Evolutionary conservation across 2,329 filamentous ascomycete genomes (phyloP), one percentile per base, ranked within the genome.

Genomic region (Fusarium foetens): DNA sequence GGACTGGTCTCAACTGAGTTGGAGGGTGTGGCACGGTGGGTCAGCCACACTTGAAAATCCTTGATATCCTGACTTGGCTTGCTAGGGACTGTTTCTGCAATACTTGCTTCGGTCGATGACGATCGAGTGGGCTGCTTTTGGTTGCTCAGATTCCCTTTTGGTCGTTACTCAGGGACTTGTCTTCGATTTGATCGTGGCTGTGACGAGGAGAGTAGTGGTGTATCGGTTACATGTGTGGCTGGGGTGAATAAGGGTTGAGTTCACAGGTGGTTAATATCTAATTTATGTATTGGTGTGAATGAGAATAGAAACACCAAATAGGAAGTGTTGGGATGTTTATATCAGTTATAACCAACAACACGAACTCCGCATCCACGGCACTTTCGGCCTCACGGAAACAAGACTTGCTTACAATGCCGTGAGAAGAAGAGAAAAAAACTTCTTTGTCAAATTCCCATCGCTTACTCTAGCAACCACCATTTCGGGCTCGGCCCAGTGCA

Each of bases 61-160:
- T 68, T 63, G 57, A 63, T 63, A 54, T 52, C 66, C 57, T 68
- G 66, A 58, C 64, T 58, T 68, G 58, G 58, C 45, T 27, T 62
- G 23, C 36, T 51, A 33, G 38, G 45, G 36, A 52, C 38, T 66
- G 33, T 66, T 66, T 51, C 48, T 33, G 41, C 46, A 35, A 54
- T 63, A 58, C 62, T 48, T 59, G 62, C 36, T 68, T 35, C 29
- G 68, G 58, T 68, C 70, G 67, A 73, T 73, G 70, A 73, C 70
- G 70, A 73, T 65, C 39, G 55, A 29, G 70, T 68, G 70, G 70
- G 67, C 66, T 73, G 62, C 45, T 73, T 73, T 73, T 27, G 70
- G 58, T 60, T 60, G 45, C 52, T 58, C 42, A 58, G 36, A 35
- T 36, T 58, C 35, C 54, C 69, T 57, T 48, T 70, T 58, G 66